Percentiles rank a stretch among this genome's conserved stretches.
These are phyloP conservation scores for Oryza punctata DNA, from an alignment of 176 grass and related monocot genomes.

Conservation along the genomic window DNA sequence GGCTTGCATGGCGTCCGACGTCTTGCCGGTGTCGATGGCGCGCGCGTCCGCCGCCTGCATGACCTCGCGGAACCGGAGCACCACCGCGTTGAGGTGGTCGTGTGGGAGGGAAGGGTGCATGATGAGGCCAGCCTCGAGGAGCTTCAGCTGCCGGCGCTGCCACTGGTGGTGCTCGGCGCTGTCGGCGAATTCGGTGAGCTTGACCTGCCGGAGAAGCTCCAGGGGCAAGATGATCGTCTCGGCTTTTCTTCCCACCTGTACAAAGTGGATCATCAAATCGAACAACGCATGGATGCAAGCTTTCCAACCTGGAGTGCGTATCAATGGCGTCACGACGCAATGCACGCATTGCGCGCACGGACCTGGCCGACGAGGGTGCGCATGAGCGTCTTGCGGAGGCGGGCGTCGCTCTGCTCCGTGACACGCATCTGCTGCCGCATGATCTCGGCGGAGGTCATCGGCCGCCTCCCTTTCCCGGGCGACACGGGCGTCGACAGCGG, in stretches of 20 bases:
- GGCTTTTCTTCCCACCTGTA: constrained; percentile 55
- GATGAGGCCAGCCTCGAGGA: constrained; percentile 75
- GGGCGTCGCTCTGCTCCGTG: constrained; percentile 63
- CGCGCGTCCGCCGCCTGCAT: constrained; percentile 39
- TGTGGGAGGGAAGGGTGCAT: constrained; percentile 49
- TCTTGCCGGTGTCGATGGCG: constrained; percentile 84
- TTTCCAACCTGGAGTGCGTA: not conserved
- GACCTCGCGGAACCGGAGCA: constrained; percentile 55
- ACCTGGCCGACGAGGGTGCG: constrained; percentile 88
- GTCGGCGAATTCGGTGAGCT: constrained; percentile 72
- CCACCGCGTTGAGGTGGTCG: constrained; percentile 45
- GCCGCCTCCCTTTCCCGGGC: constrained; percentile 52
- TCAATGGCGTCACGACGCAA: not conserved
- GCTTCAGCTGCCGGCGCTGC: constrained; percentile 79
- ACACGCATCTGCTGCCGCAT: constrained; percentile 95
- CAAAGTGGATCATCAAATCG: not conserved
- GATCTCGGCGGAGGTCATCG: constrained; percentile 95
- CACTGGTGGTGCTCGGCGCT: constrained; percentile 77
- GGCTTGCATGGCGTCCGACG: constrained; percentile 63
- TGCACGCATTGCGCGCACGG: not conserved
- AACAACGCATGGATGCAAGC: no score
- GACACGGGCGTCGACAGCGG: constrained; percentile 44
- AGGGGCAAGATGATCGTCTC: constrained; percentile 85
- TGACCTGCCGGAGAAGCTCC: constrained; percentile 90
- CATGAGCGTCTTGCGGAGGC: constrained; percentile 91